Percentiles rank a stretch among this genome's conserved stretches.
Evolutionary conservation across 2,329 filamentous ascomycete genomes (phyloP).

Genomic region (Biscogniauxia mediterranea): DNA sequence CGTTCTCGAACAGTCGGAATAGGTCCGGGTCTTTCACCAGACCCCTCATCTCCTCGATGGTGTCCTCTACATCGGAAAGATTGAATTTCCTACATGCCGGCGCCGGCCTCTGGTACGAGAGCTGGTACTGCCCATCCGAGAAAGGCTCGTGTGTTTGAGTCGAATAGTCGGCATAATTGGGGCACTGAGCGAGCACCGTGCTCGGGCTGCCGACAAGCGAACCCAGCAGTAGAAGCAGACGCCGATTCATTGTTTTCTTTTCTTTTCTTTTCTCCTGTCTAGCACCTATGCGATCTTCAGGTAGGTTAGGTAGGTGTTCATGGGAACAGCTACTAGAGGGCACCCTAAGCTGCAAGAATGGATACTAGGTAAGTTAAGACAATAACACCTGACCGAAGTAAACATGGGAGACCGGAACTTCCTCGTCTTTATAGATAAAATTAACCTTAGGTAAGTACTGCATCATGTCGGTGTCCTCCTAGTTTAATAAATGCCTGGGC

Average conservation of each 20-base stretch:
- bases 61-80: constrained; percentile 71
- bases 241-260: constrained; percentile 10
- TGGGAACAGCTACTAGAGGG: not conserved
- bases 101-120: constrained; percentile 78
- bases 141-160: constrained; percentile 63
- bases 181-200: constrained; percentile 43
- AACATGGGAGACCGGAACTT: constrained; percentile 8
- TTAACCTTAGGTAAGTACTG: constrained; percentile 4
- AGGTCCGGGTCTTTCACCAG: constrained; percentile 75
- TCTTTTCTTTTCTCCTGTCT: constrained; percentile 4
- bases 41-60: constrained; percentile 67
- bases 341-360: not conserved
- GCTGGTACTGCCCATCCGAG: constrained; percentile 70
- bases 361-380: not conserved
- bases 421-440: constrained; percentile 9
- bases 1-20: constrained; percentile 67
- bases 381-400: not conserved
- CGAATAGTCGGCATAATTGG: constrained; percentile 64
- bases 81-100: constrained; percentile 78
- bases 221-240: constrained; percentile 7
- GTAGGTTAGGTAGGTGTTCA: not conserved
- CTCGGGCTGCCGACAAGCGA: constrained; percentile 2
- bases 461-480: not conserved
- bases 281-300: constrained; percentile 1
- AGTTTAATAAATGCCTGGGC: not conserved